These are phyloP conservation scores for Pelargonium exstipulatum DNA, from an alignment of 441 rosid genomes.

Conservation along the genomic window DNA sequence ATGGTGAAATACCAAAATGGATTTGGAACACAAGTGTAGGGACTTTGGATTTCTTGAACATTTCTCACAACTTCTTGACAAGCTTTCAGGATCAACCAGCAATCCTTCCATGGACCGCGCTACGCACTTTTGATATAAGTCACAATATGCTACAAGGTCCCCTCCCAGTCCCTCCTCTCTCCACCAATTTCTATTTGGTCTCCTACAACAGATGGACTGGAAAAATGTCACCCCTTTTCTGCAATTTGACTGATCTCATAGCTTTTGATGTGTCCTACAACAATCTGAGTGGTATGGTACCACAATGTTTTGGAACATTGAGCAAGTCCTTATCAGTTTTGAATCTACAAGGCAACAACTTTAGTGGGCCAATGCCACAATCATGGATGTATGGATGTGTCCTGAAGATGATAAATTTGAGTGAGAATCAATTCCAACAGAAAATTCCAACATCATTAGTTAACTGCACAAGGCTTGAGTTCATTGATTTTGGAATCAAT, in stretches of 20 bases:
- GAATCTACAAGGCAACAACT: background rate
- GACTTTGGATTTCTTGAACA: background rate
- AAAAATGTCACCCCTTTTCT: background rate
- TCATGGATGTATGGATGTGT: background rate
- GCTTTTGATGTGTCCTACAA: background rate
- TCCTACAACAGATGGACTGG: background rate
- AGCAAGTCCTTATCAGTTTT: background rate
- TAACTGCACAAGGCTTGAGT: slow-evolving; percentile 1
- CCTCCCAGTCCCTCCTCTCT: background rate
- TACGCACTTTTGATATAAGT: background rate
- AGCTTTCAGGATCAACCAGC: background rate
- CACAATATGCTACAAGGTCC: background rate
- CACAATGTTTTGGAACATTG: background rate
- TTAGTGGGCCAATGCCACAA: background rate
- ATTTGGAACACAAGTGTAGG: background rate
- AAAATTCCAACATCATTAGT: background rate
- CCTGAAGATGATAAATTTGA: background rate
- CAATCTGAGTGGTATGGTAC: background rate
- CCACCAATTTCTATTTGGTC: background rate
- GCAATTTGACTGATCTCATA: background rate
- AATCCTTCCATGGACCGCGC: background rate
- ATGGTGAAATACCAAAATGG: background rate
- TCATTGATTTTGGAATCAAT: background rate
- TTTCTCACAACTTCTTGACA: background rate
- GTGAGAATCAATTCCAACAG: background rate